Evolutionary conservation across 179 eudicot species (phyloP).

Genomic region (Silene vulgaris): DNA sequence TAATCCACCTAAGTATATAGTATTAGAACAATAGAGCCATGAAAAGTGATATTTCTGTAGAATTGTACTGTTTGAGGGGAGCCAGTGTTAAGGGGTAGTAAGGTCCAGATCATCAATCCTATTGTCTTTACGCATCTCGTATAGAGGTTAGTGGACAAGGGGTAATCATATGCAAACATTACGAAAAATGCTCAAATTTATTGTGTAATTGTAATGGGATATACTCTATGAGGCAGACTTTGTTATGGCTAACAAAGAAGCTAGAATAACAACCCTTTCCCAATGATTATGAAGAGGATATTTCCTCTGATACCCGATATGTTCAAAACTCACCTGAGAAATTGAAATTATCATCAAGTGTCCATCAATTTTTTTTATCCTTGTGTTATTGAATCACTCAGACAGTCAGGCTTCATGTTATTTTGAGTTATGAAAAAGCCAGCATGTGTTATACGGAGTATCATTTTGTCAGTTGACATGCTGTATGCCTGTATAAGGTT

Average conservation of each 20-base stretch:
- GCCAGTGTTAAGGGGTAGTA: background rate
- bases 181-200: background rate
- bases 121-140: background rate
- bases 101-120: background rate
- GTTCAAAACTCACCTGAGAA: conserved; percentile 8
- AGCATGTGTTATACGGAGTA: background rate
- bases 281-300: background rate
- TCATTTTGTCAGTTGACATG: background rate
- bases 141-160: background rate
- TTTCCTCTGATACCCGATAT: background rate
- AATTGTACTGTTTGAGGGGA: background rate
- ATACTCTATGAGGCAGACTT: background rate
- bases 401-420: background rate
- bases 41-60: background rate
- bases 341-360: background rate
- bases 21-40: background rate
- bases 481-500: conserved; percentile 5
- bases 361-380: background rate
- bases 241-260: background rate
- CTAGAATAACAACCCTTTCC: background rate
- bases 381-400: background rate
- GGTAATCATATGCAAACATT: background rate
- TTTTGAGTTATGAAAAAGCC: background rate
- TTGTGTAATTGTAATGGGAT: background rate
- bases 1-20: background rate